phyloP scores from a whole-genome alignment of 108 stramenopile species.

The Fistulifera solaris region DNA sequence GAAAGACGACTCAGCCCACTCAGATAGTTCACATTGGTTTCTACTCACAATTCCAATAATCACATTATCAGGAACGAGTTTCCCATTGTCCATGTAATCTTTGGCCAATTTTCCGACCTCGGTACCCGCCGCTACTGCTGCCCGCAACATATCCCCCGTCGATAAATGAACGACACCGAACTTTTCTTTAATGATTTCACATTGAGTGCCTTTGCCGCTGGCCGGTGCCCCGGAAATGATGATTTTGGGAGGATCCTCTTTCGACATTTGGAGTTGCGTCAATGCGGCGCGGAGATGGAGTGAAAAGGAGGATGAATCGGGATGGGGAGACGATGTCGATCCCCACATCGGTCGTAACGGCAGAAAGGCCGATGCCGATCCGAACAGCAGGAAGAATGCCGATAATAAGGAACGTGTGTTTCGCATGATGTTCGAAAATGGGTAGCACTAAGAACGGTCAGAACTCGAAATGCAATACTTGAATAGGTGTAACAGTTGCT shows the following conservation, averaged over 20 bases:
- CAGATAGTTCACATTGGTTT: not conserved
- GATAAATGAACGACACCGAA: slow-evolving; percentile 78
- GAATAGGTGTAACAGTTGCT: too few relatives aligned
- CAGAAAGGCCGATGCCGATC: too few relatives aligned
- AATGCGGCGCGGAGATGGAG: too few relatives aligned
- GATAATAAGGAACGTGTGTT: too few relatives aligned
- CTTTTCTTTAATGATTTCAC: slow-evolving; percentile 55
- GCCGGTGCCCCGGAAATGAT: slow-evolving; percentile 86
- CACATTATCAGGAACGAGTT: slow-evolving; percentile 93
- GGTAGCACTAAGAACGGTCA: too few relatives aligned
- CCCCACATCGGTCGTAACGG: too few relatives aligned
- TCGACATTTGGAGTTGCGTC: too few relatives aligned
- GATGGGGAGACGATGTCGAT: too few relatives aligned
- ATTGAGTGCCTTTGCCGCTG: slow-evolving; percentile 86
- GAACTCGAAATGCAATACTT: too few relatives aligned
- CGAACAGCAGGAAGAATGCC: too few relatives aligned
- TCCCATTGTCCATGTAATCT: slow-evolving; percentile 86
- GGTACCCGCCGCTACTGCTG: slow-evolving; percentile 33
- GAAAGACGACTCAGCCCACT: not conserved
- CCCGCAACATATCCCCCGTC: slow-evolving; percentile 84
- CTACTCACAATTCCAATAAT: slow-evolving; percentile 83
- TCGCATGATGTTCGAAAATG: too few relatives aligned
- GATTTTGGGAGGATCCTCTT: slow-evolving; percentile 23
- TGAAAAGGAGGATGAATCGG: too few relatives aligned
- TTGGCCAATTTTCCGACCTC: slow-evolving; percentile 67